Evolutionary conservation across 2,329 filamentous ascomycete genomes (phyloP), one percentile per base, ranked within the genome.

Genomic region (Colletotrichum chlorophyti): DNA sequence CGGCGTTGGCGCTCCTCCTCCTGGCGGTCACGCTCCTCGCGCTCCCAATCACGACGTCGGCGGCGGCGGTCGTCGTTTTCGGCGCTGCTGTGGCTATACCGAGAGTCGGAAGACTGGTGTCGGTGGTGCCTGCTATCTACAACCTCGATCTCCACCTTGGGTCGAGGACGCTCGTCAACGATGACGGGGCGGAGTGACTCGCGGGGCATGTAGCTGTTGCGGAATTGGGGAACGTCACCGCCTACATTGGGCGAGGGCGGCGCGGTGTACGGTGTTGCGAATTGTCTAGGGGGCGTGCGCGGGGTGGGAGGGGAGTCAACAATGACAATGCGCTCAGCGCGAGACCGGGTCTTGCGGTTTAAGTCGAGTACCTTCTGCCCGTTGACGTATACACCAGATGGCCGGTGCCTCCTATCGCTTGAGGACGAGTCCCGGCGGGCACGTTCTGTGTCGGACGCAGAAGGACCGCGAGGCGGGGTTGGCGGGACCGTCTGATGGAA

Each of bases 281-380:
- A 77, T 29, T 68, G 65, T 61, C 74, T 77, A n/a, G 80, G 78
- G 23, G 80, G 77, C 24, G 79, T 79, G 53, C 76, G 73, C 31
- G 79, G 75, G 8, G 75, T 76, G 11, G 79, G 74, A 3, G 78
- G 77, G 62, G 71, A 72, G 58, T 81, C 75, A 48, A 78, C 72
- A 53, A 83, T 71, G 52, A 79, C 64, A 50, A 77, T 71, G 53
- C 78, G 76, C 60, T 82, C 79, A 46, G 72, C 71, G 55, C 70
- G 71, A 38, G 72, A 61, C 43, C 67, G 65, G 50, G 69, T 65
- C 32, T 68, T 69, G 57, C 68, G 70, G 62, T 69, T 67, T 52
- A 72, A 48, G 47, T 75, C 71, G 41, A 74, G 49, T 3, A 74
- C 65, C 63, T 69, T 74, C 24, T 71, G 68, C 49, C 69, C 75